phyloP scores from a whole-genome alignment of 345 rosid species.

The Ailanthus altissimus region DNA sequence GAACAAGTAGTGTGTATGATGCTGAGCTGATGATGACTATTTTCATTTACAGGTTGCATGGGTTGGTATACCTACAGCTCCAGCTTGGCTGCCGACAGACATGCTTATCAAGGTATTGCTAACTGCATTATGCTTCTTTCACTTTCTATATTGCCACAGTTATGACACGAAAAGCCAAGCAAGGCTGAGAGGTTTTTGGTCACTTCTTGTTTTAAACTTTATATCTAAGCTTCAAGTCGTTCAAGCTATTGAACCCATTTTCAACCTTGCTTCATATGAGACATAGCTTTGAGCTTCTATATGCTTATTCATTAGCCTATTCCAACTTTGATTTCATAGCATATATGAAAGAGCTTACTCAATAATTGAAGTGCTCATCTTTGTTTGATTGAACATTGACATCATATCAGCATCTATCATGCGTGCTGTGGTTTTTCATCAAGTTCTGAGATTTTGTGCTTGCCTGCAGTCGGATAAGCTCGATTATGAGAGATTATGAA shows the following conservation, averaged over 20 bases:
- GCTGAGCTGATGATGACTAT: background rate
- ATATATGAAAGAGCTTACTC: background rate
- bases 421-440: background rate
- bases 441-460: background rate
- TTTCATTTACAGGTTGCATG: constrained; percentile 59
- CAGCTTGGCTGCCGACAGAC: constrained; percentile 93
- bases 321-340: background rate
- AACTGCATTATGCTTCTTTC: background rate
- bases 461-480: constrained; percentile 80
- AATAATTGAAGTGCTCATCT: background rate
- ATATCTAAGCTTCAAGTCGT: too few species aligned
- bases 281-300: background rate
- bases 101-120: constrained; percentile 81
- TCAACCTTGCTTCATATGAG: background rate
- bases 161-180: background rate
- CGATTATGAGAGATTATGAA: constrained; percentile 68
- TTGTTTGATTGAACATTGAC: background rate
- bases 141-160: background rate
- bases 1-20: background rate
- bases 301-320: background rate
- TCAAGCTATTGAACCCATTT: background rate
- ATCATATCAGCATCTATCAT: background rate
- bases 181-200: background rate
- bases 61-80: constrained; percentile 95
- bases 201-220: too few species aligned